A percentile compares a stretch with the other conserved stretches of the same genome.
Conservation (phyloP, 2,329 filamentous ascomycete species). For the Clonostachys byssicola region DNA sequence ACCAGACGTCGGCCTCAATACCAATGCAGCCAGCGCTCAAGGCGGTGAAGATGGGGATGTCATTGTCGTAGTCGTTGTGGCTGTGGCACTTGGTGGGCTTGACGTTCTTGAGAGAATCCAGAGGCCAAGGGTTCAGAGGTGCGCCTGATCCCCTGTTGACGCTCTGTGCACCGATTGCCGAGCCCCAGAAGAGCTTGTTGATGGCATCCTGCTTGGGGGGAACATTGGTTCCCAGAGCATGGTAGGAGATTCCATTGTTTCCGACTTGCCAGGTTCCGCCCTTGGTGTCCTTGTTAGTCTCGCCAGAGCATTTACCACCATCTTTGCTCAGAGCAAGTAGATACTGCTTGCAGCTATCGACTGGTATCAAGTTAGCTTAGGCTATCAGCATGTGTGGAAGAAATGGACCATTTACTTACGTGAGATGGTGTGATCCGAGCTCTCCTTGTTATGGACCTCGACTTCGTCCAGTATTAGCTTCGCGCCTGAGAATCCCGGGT, state of each 20-base stretch:
- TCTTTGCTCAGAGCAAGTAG: slow-evolving; percentile 7
- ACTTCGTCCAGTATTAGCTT: too few species aligned
- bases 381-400: too few species aligned
- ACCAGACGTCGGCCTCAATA: slow-evolving; percentile 68
- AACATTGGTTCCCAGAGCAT: too few species aligned
- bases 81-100: slow-evolving; percentile 45
- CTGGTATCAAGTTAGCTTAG: too few species aligned
- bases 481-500: too few species aligned
- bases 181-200: slow-evolving; percentile 6
- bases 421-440: too few species aligned
- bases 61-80: slow-evolving; percentile 69
- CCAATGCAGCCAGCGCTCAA: slow-evolving; percentile 55
- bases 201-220: slow-evolving; percentile 5
- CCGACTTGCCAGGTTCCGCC: slow-evolving; percentile 12
- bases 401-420: too few species aligned
- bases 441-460: too few species aligned
- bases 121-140: slow-evolving; percentile 8
- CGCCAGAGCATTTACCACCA: slow-evolving; percentile 9
- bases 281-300: slow-evolving; percentile 9
- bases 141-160: slow-evolving; percentile 8
- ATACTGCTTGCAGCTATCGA: too few species aligned
- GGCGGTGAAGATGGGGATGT: slow-evolving; percentile 59
- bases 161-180: slow-evolving; percentile 6
- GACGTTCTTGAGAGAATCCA: slow-evolving; percentile 6
- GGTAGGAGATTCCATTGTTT: slow-evolving; percentile 6